A percentile compares a stretch with the other conserved stretches of the same genome.
Evolutionary conservation across 2,329 filamentous ascomycete species (phyloP).

Genomic region (Ophiostoma sp.): DNA sequence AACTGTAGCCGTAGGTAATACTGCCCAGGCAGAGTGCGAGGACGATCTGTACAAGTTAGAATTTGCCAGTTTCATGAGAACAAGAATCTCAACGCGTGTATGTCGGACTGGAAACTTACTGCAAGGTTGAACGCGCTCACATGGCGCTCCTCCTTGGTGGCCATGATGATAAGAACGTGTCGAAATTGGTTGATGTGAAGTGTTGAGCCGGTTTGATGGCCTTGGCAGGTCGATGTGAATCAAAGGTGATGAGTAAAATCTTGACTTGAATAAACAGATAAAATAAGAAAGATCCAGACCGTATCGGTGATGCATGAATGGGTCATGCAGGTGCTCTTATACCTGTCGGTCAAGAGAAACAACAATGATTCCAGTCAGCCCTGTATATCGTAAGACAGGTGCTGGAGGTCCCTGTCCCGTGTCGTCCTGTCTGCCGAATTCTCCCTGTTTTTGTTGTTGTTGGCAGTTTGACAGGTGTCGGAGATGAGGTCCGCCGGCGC

Average conservation of each 20-base stretch:
- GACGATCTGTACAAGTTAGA: background rate
- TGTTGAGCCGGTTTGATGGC: no score
- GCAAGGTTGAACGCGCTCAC: conserved; percentile 15
- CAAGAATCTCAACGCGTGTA: background rate
- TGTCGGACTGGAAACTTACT: background rate
- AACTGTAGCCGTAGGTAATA: conserved; percentile 5
- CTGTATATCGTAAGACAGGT: background rate
- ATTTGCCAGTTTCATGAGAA: background rate
- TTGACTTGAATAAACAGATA: background rate
- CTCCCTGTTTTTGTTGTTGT: background rate
- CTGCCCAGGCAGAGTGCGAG: conserved; percentile 12
- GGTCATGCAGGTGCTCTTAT: background rate
- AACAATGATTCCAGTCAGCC: background rate
- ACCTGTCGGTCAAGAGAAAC: background rate
- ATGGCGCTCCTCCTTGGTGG: conserved; percentile 15
- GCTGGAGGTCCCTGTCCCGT: background rate
- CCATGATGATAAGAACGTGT: no score
- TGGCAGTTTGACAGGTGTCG: conserved; percentile 4
- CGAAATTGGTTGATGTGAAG: no score
- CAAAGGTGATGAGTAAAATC: no score
- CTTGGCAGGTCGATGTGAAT: no score
- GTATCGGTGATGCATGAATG: background rate
- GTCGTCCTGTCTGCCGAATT: background rate
- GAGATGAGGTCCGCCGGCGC: conserved; percentile 7
- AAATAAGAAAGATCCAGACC: background rate